Base-by-base conservation (phyloP, 192 early-diverging fungal genomes). In the Geranomyces michiganensis region DNA sequence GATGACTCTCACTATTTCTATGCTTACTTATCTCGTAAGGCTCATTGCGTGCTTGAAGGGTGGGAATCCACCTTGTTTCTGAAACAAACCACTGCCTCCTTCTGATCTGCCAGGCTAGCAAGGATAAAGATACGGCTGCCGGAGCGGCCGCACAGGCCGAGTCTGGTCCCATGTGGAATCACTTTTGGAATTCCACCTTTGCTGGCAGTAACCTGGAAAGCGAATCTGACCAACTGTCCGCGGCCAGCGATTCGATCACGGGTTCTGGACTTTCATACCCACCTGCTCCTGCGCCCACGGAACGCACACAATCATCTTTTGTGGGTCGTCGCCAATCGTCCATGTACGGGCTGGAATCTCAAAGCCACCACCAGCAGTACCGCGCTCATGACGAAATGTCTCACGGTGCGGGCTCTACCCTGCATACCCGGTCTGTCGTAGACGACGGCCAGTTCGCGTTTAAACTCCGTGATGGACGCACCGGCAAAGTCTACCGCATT, bases 1-100 rank as follows among this genome's bases (percentile, higher is more conserved):
- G 41, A 66, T 83, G 78, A 80, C 73, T 0, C 72, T 83, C 22
- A 83, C 81, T 9, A 75, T 78, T 56, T 70, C 78, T 13, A 83
- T 81, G 79, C 66, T 85, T 26, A 78, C 69, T 10, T 81, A 84
- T 66, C 33, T 84, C 49, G 74, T 81, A 55, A 67, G 48, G 51
- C 51, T n/a, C 51, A 53, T 41, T 10, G 10, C 10, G 36, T 41
- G 36, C 36, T 10, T 7, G 3, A 7, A 10, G 5, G 10, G 36
- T 41, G 5, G 36, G 36, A 41, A 7, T 41, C 3, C 36, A 10
- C 36, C 5, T 41, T 7, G 10, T 7, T 41, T 41, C 5, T 10
- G 10, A 41, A 41, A 41, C 36, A 7, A 10, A 41, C 36, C 36
- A 3, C 10, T 10, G 36, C 36, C 3, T 41, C n/a, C n/a, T 24